Base-by-base conservation (phyloP, 805 yeast genomes). In the Lipomyces chichibuensis region DNA sequence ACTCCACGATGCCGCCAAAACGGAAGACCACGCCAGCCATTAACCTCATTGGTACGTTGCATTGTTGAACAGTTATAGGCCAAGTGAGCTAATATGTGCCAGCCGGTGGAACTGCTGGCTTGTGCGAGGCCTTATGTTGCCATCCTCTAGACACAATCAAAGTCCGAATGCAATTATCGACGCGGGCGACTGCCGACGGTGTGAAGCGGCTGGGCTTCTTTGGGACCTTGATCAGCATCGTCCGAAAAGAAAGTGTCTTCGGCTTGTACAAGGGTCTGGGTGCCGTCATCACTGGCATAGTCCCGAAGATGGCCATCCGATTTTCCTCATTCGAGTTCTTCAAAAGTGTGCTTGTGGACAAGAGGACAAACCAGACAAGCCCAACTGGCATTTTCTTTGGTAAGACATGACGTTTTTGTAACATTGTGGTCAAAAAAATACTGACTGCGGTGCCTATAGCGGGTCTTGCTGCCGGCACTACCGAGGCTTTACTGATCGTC, bases 111-210 rank as follows among this genome's bases (percentile, higher is more conserved):
- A 87, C 94, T 7, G 99, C 99, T 14, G 99, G 99, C 66, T 83
- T 94, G 68, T 91, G 93, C 77, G 99, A 94, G 83, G 99, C 98
- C n/a, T 83, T 95, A 70, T 88, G 94, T 78, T 94, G 99, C 78
- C 99, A 94, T 79, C 98, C 98, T n/a, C 84, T 94, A 74, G 99
- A 94, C 78, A 94, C 99, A 53, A 91, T 94, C 77, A 94, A 94
- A 80, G 99, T 94, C 69, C 87, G 98, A 77, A 94, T 94, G 98
- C 98, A 94, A 79, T 84, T 94, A 74, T 88, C 89, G 77, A 86
- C 86, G 75, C 88, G 88, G 76, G 83, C 84, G 59, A 76, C 77
- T 32, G 75, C 73, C 56, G 73, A 75, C 59, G 79, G 79, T 14
- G 75, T 78, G 46, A 90, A 89, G 77, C 88, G 92, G 25, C 95